Conservation (phyloP, 2,329 filamentous ascomycete species). For the Cladophialophora carrionii region DNA sequence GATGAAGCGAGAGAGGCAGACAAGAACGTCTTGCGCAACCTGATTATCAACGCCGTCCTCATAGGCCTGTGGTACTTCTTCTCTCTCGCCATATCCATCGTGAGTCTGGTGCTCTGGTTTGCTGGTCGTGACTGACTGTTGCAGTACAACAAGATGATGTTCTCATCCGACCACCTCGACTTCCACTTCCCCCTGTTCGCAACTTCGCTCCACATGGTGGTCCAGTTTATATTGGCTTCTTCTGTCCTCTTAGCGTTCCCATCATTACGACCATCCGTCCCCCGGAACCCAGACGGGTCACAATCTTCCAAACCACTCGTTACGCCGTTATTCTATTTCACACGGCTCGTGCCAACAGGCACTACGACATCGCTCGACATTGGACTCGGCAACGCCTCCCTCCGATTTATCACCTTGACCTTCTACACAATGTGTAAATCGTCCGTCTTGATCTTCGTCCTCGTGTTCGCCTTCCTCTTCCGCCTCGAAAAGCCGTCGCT, state of each 20-base stretch:
- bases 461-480: conserved; percentile 93
- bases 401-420: conserved; percentile 94
- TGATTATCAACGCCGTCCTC: conserved; percentile 75
- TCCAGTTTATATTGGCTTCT: conserved; percentile 81
- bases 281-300: conserved; percentile 36
- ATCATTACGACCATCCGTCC: conserved; percentile 70
- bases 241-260: conserved; percentile 81
- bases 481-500: conserved; percentile 84
- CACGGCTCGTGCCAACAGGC: conserved; percentile 87
- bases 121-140: conserved; percentile 25
- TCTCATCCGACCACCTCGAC: conserved; percentile 75
- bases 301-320: conserved; percentile 63
- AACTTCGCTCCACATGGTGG: conserved; percentile 91
- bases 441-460: conserved; percentile 89
- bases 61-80: conserved; percentile 90
- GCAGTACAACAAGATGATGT: conserved; percentile 99
- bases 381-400: conserved; percentile 89
- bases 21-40: conserved; percentile 68
- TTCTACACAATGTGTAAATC: conserved; percentile 99
- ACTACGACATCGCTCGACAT: conserved; percentile 93
- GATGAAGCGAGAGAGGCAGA: conserved; percentile 74
- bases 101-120: conserved; percentile 54
- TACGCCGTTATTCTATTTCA: conserved; percentile 88
- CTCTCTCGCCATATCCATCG: conserved; percentile 87
- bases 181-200: conserved; percentile 96